Evolutionary conservation across 1,139 yeast species (phyloP), one percentile per base, ranked within the genome.

Genomic region (Scheffersomyces parashehatae): DNA sequence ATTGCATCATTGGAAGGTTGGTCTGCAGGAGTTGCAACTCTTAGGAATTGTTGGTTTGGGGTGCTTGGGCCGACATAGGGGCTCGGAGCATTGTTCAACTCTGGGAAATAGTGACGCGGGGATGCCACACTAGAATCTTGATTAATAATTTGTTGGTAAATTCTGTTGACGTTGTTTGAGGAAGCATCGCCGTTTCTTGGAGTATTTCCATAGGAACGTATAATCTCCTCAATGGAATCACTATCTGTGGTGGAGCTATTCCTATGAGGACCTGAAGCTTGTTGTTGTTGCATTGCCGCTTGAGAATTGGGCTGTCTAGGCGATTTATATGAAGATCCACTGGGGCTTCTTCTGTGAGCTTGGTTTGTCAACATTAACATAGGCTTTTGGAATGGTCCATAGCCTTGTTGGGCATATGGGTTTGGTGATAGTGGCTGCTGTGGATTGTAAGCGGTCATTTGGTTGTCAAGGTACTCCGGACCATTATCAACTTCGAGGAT

Each of bases 291-390:
- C 26, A 20, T 20, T 20, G 26, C 8, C 8, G 26, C 26, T 3
- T 20, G 26, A 20, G 26, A 20, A 5, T 6, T 20, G 8, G 26
- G 3, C 20, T 31, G 35, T 31, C 35, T 31, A 7, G 35, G 20
- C 5, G 35, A 31, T 14, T 14, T 31, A 11, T 31, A 31, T 5
- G 35, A 14, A 31, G 35, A 31, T 14, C 35, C 35, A 31, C 24
- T 10, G 13, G 59, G 55, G 10, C 59, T 49, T 15, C 47, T 51
- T 36, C 55, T 55, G 51, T 68, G 67, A 0, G 73, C 75, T 49
- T 65, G 69, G 47, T 73, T 63, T 55, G 73, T 71, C 47, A 74
- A 64, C 78, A 74, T 73, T 41, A 73, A 61, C 36, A 75, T 55
- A 9, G 76, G 76, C 43, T 60, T 68, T 38, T 55, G 58, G 41